Base-by-base conservation (phyloP, 2,329 filamentous ascomycete genomes). In the Alternaria solani region DNA sequence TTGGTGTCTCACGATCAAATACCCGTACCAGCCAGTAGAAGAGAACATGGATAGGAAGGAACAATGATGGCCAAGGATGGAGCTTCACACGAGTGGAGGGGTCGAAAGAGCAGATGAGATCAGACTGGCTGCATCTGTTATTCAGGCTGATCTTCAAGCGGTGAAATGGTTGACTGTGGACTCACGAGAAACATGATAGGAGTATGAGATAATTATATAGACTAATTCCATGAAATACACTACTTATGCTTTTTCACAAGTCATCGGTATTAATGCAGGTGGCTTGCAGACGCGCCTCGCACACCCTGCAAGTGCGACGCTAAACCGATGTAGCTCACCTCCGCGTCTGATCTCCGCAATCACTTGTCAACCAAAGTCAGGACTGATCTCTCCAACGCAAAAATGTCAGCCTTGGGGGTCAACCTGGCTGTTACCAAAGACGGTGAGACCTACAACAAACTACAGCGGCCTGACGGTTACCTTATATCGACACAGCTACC, bases 1-100 rank as follows among this genome's bases (percentile, higher is more conserved):
- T 68, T 98, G 93, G 93, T 99, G 95, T 77, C 83, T 99, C 77
- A 96, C 92, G 1, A 99, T 99, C 82, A 99, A 99, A 86, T 89
- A 98, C 72, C 87, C 87, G 0, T 84, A 84, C 62, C 75, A 82
- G 36, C 82, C 83, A 57, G 77, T 73, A 44, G 69, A 77, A 57
- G 74, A 72, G 39, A 67, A 71, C 4, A 47, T 60, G 25, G 67
- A 71, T 54, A 70, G 69, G 65, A 75, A 75, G 62, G 73, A 42
- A 8, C 63, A 71, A 51, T 75, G 44, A 57, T 38, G 20, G 34
- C 2, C 20, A 30, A 4, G 34, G 14, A 25, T 30, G 20, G 57
- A 26, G 14, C 12, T n/a, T 42, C 2, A 38, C 14, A 41, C 46
- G 48, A 20, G 30, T 34, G 38, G 36, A 42, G 26, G 16, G 18